Evolutionary conservation across 176 grass and related monocot genomes (phyloP).

Genomic region (Triticum monococcum): DNA sequence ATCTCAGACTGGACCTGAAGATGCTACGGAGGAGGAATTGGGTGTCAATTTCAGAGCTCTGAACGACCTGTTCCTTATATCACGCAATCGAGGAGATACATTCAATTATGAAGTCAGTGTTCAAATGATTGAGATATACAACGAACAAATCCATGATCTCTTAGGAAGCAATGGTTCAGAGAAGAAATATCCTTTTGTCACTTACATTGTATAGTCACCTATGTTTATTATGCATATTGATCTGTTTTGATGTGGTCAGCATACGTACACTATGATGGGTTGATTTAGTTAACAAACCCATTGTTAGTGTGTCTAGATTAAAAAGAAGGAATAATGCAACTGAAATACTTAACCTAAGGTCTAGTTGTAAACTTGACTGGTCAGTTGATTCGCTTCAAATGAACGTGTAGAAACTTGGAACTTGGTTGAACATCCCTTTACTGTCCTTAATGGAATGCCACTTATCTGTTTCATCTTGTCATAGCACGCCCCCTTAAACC

Average conservation of each 20-base stretch:
- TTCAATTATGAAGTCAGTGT: slow-evolving; percentile 71
- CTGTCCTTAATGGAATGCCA: not conserved
- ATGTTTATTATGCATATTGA: slow-evolving; percentile 1
- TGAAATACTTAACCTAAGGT: not conserved
- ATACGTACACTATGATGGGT: not conserved
- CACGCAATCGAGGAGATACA: slow-evolving; percentile 49
- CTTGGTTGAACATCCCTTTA: not conserved
- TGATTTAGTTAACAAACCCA: not conserved
- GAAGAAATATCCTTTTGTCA: slow-evolving; percentile 87
- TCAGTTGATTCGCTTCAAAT: slow-evolving; percentile 12
- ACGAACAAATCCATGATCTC: slow-evolving; percentile 89
- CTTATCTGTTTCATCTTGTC: not conserved
- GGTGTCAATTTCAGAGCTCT: slow-evolving; percentile 92
- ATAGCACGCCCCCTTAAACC: not conserved
- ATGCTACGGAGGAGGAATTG: slow-evolving; percentile 59
- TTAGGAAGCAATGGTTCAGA: slow-evolving; percentile 52
- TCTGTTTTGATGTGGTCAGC: not conserved
- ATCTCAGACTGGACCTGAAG: slow-evolving; percentile 70
- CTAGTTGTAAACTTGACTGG: not conserved
- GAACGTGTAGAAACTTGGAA: slow-evolving; percentile 15
- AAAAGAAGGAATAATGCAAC: not conserved
- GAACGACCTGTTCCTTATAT: slow-evolving; percentile 84
- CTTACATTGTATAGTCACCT: not conserved
- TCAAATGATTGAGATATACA: slow-evolving; percentile 99
- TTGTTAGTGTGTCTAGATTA: not conserved